Percentiles rank a stretch among this genome's conserved stretches.
Conservation (phyloP, 257 asterid species). For the Haberlea rhodopensis region DNA sequence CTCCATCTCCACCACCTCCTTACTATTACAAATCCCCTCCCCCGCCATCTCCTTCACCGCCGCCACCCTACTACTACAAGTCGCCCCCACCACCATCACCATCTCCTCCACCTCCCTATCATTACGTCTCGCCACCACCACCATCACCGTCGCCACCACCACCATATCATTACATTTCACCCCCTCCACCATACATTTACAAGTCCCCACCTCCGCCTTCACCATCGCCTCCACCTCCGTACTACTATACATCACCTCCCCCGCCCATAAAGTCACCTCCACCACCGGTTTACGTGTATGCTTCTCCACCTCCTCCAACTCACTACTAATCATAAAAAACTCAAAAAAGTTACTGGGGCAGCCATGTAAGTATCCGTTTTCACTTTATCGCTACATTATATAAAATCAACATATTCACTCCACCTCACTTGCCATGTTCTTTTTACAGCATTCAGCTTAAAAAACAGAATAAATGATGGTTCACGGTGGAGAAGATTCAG, state of each 20-base stretch:
- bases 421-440: background rate
- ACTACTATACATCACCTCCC: constrained; percentile 47
- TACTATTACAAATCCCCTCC: no score
- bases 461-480: constrained; percentile 35
- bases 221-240: constrained; percentile 32
- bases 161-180: constrained; percentile 19
- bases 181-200: constrained; percentile 21
- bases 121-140: constrained; percentile 38
- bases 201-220: no score
- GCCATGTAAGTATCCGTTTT: constrained; percentile 34
- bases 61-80: no score
- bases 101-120: no score
- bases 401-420: background rate
- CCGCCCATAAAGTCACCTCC: constrained; percentile 50
- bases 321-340: constrained; percentile 29
- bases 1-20: no score
- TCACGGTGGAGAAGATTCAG: constrained; percentile 20
- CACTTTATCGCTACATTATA: background rate
- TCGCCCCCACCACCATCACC: no score
- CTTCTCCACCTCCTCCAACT: constrained; percentile 53
- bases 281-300: constrained; percentile 37
- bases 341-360: constrained; percentile 14
- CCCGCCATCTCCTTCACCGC: no score
- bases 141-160: constrained; percentile 33
- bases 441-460: constrained; percentile 33